Evolutionary conservation across 768 basidiomycete genomes (phyloP).

Genomic region (Podaxis sp.): DNA sequence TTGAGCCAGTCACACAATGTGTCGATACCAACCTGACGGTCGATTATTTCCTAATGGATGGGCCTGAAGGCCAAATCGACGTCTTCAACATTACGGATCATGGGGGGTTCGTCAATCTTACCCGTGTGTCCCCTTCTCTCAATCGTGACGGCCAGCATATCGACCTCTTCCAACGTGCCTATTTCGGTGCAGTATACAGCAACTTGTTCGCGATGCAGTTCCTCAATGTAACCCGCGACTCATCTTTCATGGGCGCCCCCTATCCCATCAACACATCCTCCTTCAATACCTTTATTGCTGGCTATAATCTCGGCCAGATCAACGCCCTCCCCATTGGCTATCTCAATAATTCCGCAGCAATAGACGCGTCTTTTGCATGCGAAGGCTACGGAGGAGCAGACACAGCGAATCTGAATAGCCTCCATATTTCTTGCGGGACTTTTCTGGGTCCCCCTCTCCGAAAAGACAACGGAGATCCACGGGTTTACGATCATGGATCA

Average conservation of each 20-base stretch:
- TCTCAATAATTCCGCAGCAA: not conserved
- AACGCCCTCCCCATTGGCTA: not conserved
- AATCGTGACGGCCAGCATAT: slow-evolving; percentile 23
- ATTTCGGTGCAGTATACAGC: not conserved
- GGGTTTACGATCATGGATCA: slow-evolving; percentile 13
- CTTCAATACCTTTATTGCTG: not conserved
- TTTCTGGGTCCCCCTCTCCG: slow-evolving; percentile 20
- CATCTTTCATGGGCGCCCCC: not conserved
- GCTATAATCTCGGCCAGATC: not conserved
- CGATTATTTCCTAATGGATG: slow-evolving; percentile 17
- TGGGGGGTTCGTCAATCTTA: slow-evolving; percentile 22
- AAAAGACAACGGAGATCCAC: slow-evolving; percentile 20
- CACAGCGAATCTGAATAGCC: slow-evolving; percentile 21
- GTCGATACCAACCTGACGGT: slow-evolving; percentile 25
- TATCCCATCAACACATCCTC: not conserved
- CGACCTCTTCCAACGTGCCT: slow-evolving; percentile 9
- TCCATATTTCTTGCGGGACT: slow-evolving; percentile 19
- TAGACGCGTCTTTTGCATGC: slow-evolving; percentile 10
- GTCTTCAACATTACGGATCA: slow-evolving; percentile 20
- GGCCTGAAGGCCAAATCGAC: not conserved
- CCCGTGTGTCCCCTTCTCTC: slow-evolving; percentile 14
- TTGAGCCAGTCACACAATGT: slow-evolving; percentile 23
- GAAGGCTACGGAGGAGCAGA: slow-evolving; percentile 20
- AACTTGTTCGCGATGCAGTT: not conserved
- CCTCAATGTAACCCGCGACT: slow-evolving; percentile 2